These are phyloP conservation scores for Tulasnella sp. DNA, from an alignment of 768 basidiomycete genomes.

Conservation along the genomic window DNA sequence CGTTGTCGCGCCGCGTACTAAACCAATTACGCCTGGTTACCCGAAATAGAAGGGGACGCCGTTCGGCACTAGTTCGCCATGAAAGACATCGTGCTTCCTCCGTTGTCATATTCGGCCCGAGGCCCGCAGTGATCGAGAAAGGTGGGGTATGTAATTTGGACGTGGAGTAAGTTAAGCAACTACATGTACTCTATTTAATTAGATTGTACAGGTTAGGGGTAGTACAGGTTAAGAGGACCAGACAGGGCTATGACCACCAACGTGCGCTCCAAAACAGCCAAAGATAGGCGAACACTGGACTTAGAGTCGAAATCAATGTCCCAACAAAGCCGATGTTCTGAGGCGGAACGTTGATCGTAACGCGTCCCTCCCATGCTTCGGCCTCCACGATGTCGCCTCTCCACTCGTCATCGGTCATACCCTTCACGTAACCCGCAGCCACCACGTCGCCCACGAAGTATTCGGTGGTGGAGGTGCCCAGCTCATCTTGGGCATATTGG, in stretches of 20 bases:
- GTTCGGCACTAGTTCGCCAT: too few species aligned
- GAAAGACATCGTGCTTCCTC: too few species aligned
- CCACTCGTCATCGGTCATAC: slow-evolving; percentile 26
- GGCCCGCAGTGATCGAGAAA: not conserved
- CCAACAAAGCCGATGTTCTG: not conserved
- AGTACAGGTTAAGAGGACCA: too few species aligned
- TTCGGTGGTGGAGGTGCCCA: not conserved
- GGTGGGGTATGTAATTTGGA: not conserved
- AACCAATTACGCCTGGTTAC: too few species aligned
- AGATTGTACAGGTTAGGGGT: not conserved
- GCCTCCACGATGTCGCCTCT: slow-evolving; percentile 18
- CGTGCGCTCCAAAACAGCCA: not conserved
- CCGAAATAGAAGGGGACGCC: too few species aligned
- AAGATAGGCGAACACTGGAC: not conserved
- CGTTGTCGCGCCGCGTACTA: too few species aligned
- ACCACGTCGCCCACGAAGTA: slow-evolving; percentile 26
- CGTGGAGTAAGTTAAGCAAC: not conserved
- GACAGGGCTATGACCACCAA: not conserved
- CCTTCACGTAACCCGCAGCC: slow-evolving; percentile 12
- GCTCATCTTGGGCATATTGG: not conserved
- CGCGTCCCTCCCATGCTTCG: not conserved
- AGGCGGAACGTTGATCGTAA: not conserved
- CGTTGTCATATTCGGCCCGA: too few species aligned
- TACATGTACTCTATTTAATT: not conserved
- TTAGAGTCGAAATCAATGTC: not conserved